Evolutionary conservation across 495 filamentous ascomycete genomes (phyloP), one percentile per base, ranked within the genome.

Genomic region (Penicillium lagena): DNA sequence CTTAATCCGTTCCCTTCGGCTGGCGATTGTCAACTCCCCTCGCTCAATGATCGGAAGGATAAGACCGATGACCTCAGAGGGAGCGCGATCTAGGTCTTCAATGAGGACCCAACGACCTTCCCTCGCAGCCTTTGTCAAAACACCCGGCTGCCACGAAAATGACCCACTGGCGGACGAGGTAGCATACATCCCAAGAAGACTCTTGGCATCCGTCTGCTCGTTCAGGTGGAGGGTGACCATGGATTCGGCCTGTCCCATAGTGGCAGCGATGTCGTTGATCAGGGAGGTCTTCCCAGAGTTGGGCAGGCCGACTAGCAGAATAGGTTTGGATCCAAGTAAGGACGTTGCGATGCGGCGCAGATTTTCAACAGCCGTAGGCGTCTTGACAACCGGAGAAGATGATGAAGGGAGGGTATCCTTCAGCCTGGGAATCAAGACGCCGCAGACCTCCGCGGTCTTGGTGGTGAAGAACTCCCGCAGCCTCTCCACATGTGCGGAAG

Each of bases 61-160:
- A 3, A 87, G 86, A 57, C 90, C 90, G 60, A 97, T 85, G 38
- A 96, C 85, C 60, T 96, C 93, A 44, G 85, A 89, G n/a, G 94
- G 90, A 12, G 93, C 94, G 40, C 91, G 85, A 60, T 99, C 87
- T 27, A 99, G 74, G 60, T 99, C 94, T 68, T 99, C 94, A 43
- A 99, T 90, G 43, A 97, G 69, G 6, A 99, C 82, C 94, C 93
- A 97, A 56, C 89, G 79, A 35, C 94, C 94, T 67, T 97, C 91
- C 58, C 74, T 82, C 2, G 96, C 89, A 11, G 94, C 94, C 32
- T 89, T 94, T 0, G 91, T 95, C 46, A 99, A 69, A 10, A 96
- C 85, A 63, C 94, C 94, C n/a, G 93, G 80, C 40, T 83, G 81
- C 94, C 94, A 99, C 27, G 73, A 77, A 54, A 97, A 97, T 3